Evolutionary conservation across 768 basidiomycete species (phyloP), one percentile per base, ranked within the genome.

Genomic region (Cubamyces sp.): DNA sequence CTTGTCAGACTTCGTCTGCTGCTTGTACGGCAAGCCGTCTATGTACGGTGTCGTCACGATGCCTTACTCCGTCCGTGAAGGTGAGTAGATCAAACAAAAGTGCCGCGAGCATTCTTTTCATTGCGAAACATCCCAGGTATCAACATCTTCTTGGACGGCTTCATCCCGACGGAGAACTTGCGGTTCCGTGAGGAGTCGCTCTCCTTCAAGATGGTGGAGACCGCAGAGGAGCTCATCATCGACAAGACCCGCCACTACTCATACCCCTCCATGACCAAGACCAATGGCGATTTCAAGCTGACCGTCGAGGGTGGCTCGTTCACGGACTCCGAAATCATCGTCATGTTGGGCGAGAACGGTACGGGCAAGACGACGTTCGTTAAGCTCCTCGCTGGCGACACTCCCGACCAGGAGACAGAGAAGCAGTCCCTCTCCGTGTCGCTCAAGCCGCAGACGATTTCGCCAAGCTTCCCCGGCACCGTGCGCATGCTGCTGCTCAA

Each of bases 301-400:
- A 93, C 94, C 52, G 92, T 99, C 56, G 86, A 96, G 69, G 78
- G 76, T 0, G 97, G 97, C 25, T 84, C 84, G 37, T 99, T 98
- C 78, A 96, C 96, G n/a, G 96, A 98, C 73, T 98, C 96, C 2
- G 97, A 99, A 75, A 99, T 99, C 74, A 94, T 99, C 69, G 97
- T 99, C 74, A 92, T 99, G 89, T 81, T 99, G 37, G 97, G 97
- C 64, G 97, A 99, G 84, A 99, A 99, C 76, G 97, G 97, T 52
- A 99, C 94, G 2, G 96, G 97, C 41, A 99, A 99, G 82, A 98
- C 97, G 46, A 99, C 97, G 0, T 94, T 99, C 74, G 94, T 99
- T 59, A 92, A 96, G 64, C 79, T 99, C 57, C 83, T 99, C 54
- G 94, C 95, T 1, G 97, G 97, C 41, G 96, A 97, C 68, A 86